Evolutionary conservation across 1,139 yeast species (phyloP).

Genomic region (Pichia cactophila): DNA sequence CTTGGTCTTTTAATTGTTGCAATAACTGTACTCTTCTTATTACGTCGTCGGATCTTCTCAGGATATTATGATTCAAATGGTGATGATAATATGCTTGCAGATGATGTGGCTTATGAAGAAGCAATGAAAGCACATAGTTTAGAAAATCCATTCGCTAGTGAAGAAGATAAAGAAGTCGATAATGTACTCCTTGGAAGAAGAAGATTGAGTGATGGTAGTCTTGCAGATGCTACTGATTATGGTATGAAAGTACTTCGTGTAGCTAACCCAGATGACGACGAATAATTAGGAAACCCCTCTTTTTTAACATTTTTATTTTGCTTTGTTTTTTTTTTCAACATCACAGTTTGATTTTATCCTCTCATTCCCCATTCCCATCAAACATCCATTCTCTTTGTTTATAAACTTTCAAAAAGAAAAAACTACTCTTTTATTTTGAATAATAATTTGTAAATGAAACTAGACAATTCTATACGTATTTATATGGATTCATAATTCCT

Average conservation of each 20-base stretch:
- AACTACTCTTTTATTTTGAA: background rate
- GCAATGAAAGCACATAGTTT: conserved; percentile 27
- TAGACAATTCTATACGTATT: conserved; percentile 40
- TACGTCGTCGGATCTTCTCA: conserved; percentile 39
- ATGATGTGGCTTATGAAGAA: conserved; percentile 48
- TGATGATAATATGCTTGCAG: conserved; percentile 46
- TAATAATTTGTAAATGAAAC: no score
- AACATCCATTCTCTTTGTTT: background rate
- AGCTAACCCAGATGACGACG: conserved; percentile 56
- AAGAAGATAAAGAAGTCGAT: conserved; percentile 23
- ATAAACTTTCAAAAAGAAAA: background rate
- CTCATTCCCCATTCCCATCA: no score
- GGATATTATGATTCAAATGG: conserved; percentile 46
- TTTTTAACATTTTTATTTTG: background rate
- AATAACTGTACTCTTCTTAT: conserved; percentile 39
- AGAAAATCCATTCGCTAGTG: conserved; percentile 28
- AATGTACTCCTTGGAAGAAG: conserved; percentile 57
- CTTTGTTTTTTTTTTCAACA: background rate
- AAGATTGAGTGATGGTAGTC: conserved; percentile 63
- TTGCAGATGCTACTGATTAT: conserved; percentile 75
- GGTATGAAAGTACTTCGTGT: conserved; percentile 65
- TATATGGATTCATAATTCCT: conserved; percentile 86
- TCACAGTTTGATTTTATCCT: no score
- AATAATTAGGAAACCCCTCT: background rate
- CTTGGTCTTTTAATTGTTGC: conserved; percentile 41